phyloP scores from a whole-genome alignment of 371 early-diverging fungal genomes.

The Syncephalastrum contaminatum region DNA sequence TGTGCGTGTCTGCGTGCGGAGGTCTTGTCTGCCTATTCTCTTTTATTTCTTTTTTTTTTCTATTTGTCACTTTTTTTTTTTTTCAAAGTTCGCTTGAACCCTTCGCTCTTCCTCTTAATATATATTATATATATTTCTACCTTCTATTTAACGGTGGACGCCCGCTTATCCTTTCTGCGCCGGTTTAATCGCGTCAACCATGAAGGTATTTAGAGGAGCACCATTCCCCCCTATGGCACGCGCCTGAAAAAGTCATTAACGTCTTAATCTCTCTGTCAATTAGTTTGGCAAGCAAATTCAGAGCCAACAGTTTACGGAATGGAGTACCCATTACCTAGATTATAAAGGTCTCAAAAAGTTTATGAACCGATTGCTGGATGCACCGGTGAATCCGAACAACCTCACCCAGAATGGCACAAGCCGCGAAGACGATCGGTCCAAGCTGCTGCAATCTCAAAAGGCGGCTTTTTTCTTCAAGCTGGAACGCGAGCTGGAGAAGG shows the following conservation, averaged over 20 bases:
- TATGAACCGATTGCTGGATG: slow-evolving; percentile 70
- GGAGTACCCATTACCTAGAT: slow-evolving; percentile 91
- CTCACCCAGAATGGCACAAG: slow-evolving; percentile 35
- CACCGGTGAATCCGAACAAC: slow-evolving; percentile 29
- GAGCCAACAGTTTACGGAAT: slow-evolving; percentile 87
- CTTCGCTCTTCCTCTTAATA: background rate
- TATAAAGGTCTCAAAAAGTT: slow-evolving; percentile 96
- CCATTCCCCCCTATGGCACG: background rate
- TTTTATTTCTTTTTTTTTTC: background rate
- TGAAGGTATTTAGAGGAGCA: background rate
- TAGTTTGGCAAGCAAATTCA: slow-evolving; percentile 97
- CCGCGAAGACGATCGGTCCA: slow-evolving; percentile 57
- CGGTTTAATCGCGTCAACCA: background rate
- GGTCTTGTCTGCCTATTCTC: background rate
- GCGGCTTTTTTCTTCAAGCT: slow-evolving; percentile 82
- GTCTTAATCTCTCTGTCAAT: background rate
- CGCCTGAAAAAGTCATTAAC: background rate
- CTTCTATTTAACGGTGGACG: background rate
- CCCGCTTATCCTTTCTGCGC: background rate
- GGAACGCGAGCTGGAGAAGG: slow-evolving; percentile 83
- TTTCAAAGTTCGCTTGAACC: background rate
- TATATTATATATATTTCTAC: background rate
- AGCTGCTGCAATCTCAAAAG: slow-evolving; percentile 66
- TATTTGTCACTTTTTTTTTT: background rate
- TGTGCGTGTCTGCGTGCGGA: too few species aligned